Evolutionary conservation across 2,329 filamentous ascomycete genomes (phyloP).

Genomic region (Neoarthrinium moseri): DNA sequence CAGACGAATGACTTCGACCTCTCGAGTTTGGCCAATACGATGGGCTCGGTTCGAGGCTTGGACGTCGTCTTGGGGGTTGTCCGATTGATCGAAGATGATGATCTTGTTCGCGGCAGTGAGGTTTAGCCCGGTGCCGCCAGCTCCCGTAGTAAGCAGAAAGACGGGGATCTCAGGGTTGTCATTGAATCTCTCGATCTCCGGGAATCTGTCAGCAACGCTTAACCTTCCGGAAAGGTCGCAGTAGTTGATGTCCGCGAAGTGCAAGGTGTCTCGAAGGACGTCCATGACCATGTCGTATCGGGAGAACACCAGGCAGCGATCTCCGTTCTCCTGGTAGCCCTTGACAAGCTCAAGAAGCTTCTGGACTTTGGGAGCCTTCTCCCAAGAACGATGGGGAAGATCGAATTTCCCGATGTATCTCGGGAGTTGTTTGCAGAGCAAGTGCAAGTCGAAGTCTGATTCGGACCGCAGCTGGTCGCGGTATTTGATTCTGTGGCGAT

Average conservation of each 20-base stretch:
- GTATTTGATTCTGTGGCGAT: slow-evolving; percentile 51
- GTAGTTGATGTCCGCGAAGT: slow-evolving; percentile 70
- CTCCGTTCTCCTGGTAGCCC: slow-evolving; percentile 74
- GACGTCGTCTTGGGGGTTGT: slow-evolving; percentile 97
- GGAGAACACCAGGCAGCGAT: slow-evolving; percentile 87
- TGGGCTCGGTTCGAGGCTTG: slow-evolving; percentile 97
- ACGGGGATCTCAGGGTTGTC: slow-evolving; percentile 74
- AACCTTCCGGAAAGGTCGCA: slow-evolving; percentile 86
- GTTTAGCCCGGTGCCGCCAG: slow-evolving; percentile 96
- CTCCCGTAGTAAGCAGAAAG: slow-evolving; percentile 90
- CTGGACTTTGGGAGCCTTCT: slow-evolving; percentile 78
- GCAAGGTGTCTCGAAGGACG: slow-evolving; percentile 80
- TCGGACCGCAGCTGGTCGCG: slow-evolving; percentile 55
- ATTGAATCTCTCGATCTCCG: slow-evolving; percentile 85
- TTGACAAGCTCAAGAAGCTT: slow-evolving; percentile 74
- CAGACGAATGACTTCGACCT: slow-evolving; percentile 86
- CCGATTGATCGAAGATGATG: slow-evolving; percentile 94
- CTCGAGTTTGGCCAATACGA: slow-evolving; percentile 84
- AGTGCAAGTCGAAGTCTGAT: slow-evolving; percentile 65
- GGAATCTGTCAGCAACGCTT: slow-evolving; percentile 78
- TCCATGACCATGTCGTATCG: slow-evolving; percentile 92
- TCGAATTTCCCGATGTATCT: slow-evolving; percentile 53
- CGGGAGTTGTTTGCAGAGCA: slow-evolving; percentile 61
- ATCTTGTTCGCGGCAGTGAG: slow-evolving; percentile 95
- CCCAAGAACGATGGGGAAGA: slow-evolving; percentile 50